Conservation (phyloP, 352 stramenopile species). For the Phytophthora melonis region DNA sequence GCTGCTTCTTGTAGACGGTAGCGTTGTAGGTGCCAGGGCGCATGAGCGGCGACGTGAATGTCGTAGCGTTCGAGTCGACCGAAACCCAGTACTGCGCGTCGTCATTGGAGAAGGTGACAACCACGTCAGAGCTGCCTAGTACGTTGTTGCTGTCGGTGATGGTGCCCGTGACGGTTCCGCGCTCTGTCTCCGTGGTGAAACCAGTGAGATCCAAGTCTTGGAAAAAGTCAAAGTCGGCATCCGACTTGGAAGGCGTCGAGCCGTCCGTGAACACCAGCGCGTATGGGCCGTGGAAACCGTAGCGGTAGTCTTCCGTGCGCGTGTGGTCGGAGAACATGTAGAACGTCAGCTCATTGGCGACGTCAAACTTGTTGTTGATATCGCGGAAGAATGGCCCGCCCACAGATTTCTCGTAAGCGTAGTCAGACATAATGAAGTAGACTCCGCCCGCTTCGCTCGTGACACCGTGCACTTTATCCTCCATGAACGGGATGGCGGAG, state of each 20-base stretch:
- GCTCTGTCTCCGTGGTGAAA: constrained; percentile 42
- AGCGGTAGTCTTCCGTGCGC: constrained; percentile 58
- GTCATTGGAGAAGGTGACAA: constrained; percentile 47
- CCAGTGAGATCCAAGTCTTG: constrained; percentile 46
- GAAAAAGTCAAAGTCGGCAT: constrained; percentile 56
- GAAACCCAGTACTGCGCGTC: constrained; percentile 54
- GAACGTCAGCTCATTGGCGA: constrained; percentile 57
- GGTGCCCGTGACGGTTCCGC: constrained; percentile 41
- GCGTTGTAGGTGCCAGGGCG: constrained; percentile 53
- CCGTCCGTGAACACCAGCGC: constrained; percentile 54
- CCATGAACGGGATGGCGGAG: constrained; percentile 37
- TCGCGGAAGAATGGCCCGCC: constrained; percentile 60
- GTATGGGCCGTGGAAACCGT: constrained; percentile 61
- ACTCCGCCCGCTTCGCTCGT: constrained; percentile 38
- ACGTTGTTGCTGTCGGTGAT: constrained; percentile 40
- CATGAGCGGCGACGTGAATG: constrained; percentile 57
- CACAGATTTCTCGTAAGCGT: constrained; percentile 51
- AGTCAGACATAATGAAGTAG: constrained; percentile 60
- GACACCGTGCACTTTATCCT: constrained; percentile 50
- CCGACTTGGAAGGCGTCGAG: constrained; percentile 19
- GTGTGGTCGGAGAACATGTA: constrained; percentile 72
- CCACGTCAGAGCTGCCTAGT: constrained; percentile 29
- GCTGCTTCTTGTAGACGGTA: constrained; percentile 56
- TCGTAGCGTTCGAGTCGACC: constrained; percentile 18
- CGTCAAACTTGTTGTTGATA: constrained; percentile 63